Base-by-base conservation (phyloP, 1,284 basidiomycete species). In the Malassezia yamatoensis region DNA sequence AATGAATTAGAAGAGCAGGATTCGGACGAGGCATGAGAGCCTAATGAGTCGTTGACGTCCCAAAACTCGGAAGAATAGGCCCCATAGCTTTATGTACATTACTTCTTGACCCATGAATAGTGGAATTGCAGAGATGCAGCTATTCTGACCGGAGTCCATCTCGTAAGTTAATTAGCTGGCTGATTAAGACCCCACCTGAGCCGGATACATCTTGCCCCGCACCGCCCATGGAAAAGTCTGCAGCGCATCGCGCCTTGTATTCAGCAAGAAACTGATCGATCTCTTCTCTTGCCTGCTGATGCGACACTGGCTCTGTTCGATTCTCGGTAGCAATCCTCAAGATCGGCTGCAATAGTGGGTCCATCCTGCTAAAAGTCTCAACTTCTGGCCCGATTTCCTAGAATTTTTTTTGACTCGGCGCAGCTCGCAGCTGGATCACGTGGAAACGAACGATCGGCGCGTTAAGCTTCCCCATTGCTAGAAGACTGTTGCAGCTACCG, bases 121-220 rank as follows among this genome's bases (percentile, higher is more conserved):
- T 7, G 7, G 24, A 29, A 29, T 29, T 7, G 24, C 24, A 29
- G 24, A 29, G 24, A 29, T 29, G 24, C 24, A 29, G 41, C 41
- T 42, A 13, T 18, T 12, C 41, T 21, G 11, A 42, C 12, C 20
- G 33, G 13, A 57, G 32, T 16, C 54, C 34, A 20, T 57, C 49
- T 29, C 55, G 50, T 3, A 58, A 48, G n/a, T 46, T 51, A n/a
- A 44, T 48, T 1, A 58, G 41, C 15, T 58, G 55, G 39, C 55
- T 58, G 15, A 58, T 41, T 1, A 58, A 33, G 34, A 58, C 50
- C 13, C 55, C 51, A n/a, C 55, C 51, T 11, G 50, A 41, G 49
- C 48, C 52, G 3, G 50, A 34, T 1, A 52, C 50, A 18, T 57
- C 54, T 15, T 46, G 35, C 4, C 39, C 34, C 7, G 51, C 55